Conservation (phyloP, 495 filamentous ascomycete genomes). For the Trichoderma erinaceum region DNA sequence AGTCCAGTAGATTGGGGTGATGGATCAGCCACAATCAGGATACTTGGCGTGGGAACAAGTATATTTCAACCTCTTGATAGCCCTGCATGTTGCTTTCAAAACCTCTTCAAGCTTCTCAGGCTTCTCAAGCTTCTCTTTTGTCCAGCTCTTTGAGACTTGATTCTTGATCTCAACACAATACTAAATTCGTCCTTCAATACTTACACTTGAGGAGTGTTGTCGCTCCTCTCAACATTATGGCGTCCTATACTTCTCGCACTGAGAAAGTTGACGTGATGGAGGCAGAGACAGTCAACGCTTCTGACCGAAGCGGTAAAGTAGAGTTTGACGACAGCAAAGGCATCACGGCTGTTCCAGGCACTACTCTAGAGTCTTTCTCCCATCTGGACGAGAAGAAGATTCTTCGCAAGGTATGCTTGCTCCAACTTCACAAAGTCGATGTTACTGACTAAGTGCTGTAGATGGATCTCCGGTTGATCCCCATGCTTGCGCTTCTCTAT, state of each 20-base stretch:
- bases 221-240: background rate
- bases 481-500: constrained; percentile 50
- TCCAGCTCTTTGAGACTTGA: background rate
- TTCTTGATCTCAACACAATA: background rate
- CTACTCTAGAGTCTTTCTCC: background rate
- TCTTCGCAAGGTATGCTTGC: constrained; percentile 35
- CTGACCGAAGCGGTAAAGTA: background rate
- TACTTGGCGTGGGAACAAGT: background rate
- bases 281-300: background rate
- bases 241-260: background rate
- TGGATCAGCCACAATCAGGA: too few relatives aligned
- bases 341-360: background rate
- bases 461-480: constrained; percentile 55
- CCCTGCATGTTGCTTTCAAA: background rate
- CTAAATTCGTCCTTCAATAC: background rate
- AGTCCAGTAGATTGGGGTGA: background rate
- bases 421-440: background rate
- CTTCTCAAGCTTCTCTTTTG: background rate
- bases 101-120: background rate
- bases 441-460: constrained; percentile 15
- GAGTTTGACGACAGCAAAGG: background rate
- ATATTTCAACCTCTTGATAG: background rate
- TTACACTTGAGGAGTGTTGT: background rate
- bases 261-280: background rate
- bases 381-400: constrained; percentile 40